phyloP scores from a whole-genome alignment of 208 protist species.

The Trypanosoma conorhini region DNA sequence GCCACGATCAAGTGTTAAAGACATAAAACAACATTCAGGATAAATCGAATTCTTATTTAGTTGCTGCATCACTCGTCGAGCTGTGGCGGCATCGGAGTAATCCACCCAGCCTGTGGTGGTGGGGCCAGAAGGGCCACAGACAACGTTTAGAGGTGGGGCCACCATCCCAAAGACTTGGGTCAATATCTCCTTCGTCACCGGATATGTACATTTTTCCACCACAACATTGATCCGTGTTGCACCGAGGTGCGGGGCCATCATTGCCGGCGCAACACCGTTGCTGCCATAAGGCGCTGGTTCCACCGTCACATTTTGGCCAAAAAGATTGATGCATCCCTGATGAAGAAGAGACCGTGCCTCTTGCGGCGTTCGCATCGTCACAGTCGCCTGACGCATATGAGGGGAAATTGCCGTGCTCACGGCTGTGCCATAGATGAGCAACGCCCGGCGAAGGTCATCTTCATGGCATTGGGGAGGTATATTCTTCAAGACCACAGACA shows the following conservation, averaged over 20 bases:
- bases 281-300: slow-evolving; percentile 29
- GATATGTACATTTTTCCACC: slow-evolving; percentile 83
- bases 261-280: slow-evolving; percentile 4
- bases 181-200: slow-evolving; percentile 78
- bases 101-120: slow-evolving; percentile 76
- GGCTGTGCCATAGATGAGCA: slow-evolving; percentile 79
- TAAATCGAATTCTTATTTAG: slow-evolving; percentile 86
- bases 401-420: slow-evolving; percentile 51
- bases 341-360: slow-evolving; percentile 71
- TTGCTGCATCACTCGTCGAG: slow-evolving; percentile 57
- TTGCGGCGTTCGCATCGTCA: slow-evolving; percentile 75
- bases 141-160: slow-evolving; percentile 48
- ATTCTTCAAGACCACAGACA: slow-evolving; percentile 54
- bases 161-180: slow-evolving; percentile 83
- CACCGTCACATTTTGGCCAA: slow-evolving; percentile 65
- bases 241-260: slow-evolving; percentile 16
- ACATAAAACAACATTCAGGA: slow-evolving; percentile 81
- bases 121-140: slow-evolving; percentile 61
- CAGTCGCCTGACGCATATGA: slow-evolving; percentile 53
- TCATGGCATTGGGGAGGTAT: slow-evolving; percentile 71
- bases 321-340: slow-evolving; percentile 64
- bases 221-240: slow-evolving; percentile 57
- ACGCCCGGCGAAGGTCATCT: slow-evolving; percentile 67
- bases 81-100: slow-evolving; percentile 54
- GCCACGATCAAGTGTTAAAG: slow-evolving; percentile 34